Evolutionary conservation across 2,329 filamentous ascomycete species (phyloP), one percentile per base, ranked within the genome.

Genomic region (Hypomyces rosellus): DNA sequence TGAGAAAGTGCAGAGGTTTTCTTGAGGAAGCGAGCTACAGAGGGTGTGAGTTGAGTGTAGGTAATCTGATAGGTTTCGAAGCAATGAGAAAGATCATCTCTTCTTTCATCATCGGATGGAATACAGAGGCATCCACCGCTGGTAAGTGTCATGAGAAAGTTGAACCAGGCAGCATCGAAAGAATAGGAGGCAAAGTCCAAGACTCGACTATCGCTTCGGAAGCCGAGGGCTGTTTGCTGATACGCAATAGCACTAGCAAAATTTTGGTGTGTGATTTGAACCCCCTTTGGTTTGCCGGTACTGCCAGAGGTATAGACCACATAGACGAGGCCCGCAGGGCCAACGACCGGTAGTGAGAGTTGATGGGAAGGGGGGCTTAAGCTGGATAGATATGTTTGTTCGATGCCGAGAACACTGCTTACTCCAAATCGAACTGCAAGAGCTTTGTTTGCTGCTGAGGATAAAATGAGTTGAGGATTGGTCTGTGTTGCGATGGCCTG

Each of bases 1-100:
- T 33, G 18, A 13, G 55, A 54, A 1, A 58, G 18, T 3, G 50
- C 34, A 2, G 25, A 30, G 1, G 54, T 42, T 1, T 54, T 53
- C 6, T 42, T 22, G 3, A 64, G 48, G 8, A 45, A 16, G 4
- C 50, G 36, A 9, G 48, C 44, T 15, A 55, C 51, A 12, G 51
- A 49, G 3, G 57, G 52, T 1, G 57, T 60, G 4, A 57, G 25
- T 15, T 39, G 13, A 14, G 46, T 18, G 4, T 33, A 34, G 20
- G 48, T 54, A n/a, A 44, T 50, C 36, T 45, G 30, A 62, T 14
- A 67, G 64, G 62, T 67, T 52, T 73, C 72, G 25, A 72, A 70
- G 12, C 67, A 66, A 3, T 65, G 66, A 20, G 42, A 46, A 16
- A 46, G 48, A 18, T 46, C 20, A 6, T 46, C 39, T 38, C 30